Evolutionary conservation across 1,284 basidiomycete genomes (phyloP), one percentile per base, ranked within the genome.

Genomic region (Abortiporus biennis): DNA sequence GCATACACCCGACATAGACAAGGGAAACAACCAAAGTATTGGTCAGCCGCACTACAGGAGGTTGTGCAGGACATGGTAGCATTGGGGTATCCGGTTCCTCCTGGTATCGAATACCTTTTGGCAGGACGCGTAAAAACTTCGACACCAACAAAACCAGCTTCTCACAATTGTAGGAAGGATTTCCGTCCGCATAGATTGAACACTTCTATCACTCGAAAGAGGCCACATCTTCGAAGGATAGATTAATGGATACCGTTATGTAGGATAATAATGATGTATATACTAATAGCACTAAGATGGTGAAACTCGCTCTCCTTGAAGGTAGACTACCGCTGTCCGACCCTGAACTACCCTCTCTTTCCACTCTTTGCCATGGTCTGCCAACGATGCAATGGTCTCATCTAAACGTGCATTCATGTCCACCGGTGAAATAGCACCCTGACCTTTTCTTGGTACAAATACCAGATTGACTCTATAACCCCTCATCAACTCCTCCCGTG

Each of bases 391-490:
- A 2, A 69, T 48, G 17, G 72, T 63, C 40, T 69, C 63, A 29
- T 71, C 53, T 41, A 75, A 56, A 19, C 67, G 67, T 19, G 60
- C 55, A 15, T 59, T 47, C 67, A 70, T 69, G 43, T 69, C 67
- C 13, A 50, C 29, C 1, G 45, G 53, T 0, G 46, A 47, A 16
- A 43, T 15, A 17, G 6, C 9, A 1, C 67, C 65, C 46, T 70
- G 63, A 3, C 69, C 60, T 15, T 55, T 58, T 63, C 78, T 85
- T 30, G 66, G 63, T 20, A 68, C 61, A 54, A 84, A 74, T 1
- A 76, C 65, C 22, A 91, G 55, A 42, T 73, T 69, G 43, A 89
- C 76, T 11, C 73, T 65, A 31, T 68, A 63, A 1, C 81, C 82
- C 45, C 77, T 76, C 50, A 68, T 71, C 42, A 92, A 62, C 36